These are phyloP conservation scores for Rhizopus stolonifer DNA, from an alignment of 371 early-diverging fungal species.

Conservation along the genomic window DNA sequence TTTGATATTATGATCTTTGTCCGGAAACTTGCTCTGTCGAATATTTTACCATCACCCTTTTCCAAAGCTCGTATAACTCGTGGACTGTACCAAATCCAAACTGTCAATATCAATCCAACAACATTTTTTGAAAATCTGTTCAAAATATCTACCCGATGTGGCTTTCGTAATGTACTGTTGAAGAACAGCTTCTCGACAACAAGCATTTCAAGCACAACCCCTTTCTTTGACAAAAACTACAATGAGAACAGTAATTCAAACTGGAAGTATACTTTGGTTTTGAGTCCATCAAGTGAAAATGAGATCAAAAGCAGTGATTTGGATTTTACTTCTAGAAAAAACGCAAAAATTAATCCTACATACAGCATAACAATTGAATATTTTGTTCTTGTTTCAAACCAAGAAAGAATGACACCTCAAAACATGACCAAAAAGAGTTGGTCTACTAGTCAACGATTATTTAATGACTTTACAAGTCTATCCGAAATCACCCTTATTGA, in stretches of 20 bases:
- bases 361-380: conserved; percentile 28
- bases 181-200: conserved; percentile 24
- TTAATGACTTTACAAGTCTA: conserved; percentile 3
- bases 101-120: conserved; percentile 22
- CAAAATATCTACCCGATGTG: conserved; percentile 68
- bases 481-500: conserved; percentile 19
- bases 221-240: conserved; percentile 20
- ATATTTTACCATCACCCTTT: conserved; percentile 60
- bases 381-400: conserved; percentile 37
- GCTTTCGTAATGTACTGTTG: conserved; percentile 36
- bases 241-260: conserved; percentile 1
- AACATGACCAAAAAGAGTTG: conserved; percentile 23
- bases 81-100: conserved; percentile 48
- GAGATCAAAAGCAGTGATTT: neutral
- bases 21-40: conserved; percentile 54
- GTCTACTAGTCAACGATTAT: conserved; percentile 2
- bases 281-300: conserved; percentile 21
- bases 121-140: conserved; percentile 71
- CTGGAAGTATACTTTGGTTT: conserved; percentile 39
- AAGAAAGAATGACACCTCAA: conserved; percentile 21
- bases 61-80: conserved; percentile 61
- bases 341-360: neutral
- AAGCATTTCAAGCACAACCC: conserved; percentile 29
- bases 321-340: neutral
- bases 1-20: conserved; percentile 62